Conservation (phyloP, 805 yeast species). For the Wickerhamomyces canadensis region DNA sequence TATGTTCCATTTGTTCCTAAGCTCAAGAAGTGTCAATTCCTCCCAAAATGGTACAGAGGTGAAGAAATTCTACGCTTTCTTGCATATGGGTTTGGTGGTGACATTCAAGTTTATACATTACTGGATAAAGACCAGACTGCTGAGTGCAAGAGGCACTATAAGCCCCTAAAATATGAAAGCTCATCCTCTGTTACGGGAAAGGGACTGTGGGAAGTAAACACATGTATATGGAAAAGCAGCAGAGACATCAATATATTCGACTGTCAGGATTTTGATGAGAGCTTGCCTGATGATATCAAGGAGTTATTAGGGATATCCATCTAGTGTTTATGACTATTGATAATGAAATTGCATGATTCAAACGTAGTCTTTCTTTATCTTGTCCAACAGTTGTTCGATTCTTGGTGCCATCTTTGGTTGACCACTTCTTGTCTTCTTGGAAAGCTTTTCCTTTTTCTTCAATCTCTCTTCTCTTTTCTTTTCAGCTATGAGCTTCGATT, state of each 20-base stretch:
- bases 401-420: conserved; percentile 93
- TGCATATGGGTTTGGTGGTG: conserved; percentile 34
- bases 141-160: conserved; percentile 1
- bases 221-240: conserved; percentile 11
- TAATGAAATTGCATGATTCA: neutral
- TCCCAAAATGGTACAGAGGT: conserved; percentile 27
- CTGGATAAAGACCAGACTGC: conserved; percentile 7
- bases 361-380: conserved; percentile 49
- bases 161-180: neutral
- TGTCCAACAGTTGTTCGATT: conserved; percentile 69
- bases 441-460: conserved; percentile 38
- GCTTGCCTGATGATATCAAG: conserved; percentile 5
- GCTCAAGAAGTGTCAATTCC: conserved; percentile 22
- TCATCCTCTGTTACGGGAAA: conserved; percentile 13
- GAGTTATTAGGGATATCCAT: conserved; percentile 10
- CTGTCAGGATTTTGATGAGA: conserved; percentile 5
- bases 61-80: conserved; percentile 15
- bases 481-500: conserved; percentile 29
- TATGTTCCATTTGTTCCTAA: conserved; percentile 29
- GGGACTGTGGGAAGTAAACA: conserved; percentile 18
- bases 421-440: conserved; percentile 61
- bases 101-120: conserved; percentile 24
- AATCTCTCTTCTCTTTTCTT: conserved; percentile 37
- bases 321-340: neutral
- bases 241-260: conserved; percentile 15